Percentiles rank a stretch among this genome's conserved stretches.
These are phyloP conservation scores for Styphnolobium japonicum DNA, from an alignment of 306 rosid species.

Conservation along the genomic window DNA sequence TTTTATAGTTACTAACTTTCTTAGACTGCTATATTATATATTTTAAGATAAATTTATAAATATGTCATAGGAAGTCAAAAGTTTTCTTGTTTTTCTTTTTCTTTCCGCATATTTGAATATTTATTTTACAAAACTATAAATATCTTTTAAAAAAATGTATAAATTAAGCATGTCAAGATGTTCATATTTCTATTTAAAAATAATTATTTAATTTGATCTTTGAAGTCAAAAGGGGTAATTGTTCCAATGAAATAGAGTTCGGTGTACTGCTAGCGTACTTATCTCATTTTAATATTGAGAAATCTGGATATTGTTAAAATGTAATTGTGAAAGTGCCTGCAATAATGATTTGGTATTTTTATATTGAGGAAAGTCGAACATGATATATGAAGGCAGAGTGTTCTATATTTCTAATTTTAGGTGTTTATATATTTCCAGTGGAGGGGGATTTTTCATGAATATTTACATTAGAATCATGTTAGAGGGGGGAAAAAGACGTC, in stretches of 20 bases:
- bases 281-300: neutral
- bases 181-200: neutral
- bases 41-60: neutral
- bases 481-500: neutral
- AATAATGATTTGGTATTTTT: neutral
- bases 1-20: neutral
- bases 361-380: neutral
- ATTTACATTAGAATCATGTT: neutral
- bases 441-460: conserved; percentile 1
- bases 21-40: neutral
- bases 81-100: neutral
- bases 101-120: neutral
- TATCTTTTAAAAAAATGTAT: too few species aligned
- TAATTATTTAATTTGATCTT: neutral
- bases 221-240: neutral
- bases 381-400: conserved; percentile 1
- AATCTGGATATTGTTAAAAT: neutral
- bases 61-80: neutral
- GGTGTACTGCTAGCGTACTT: neutral
- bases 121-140: neutral
- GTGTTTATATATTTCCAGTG: neutral
- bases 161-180: neutral
- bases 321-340: neutral
- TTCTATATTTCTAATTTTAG: neutral
- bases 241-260: neutral